Evolutionary conservation across 2,329 filamentous ascomycete species (phyloP).

Genomic region (Boeremia exigua): DNA sequence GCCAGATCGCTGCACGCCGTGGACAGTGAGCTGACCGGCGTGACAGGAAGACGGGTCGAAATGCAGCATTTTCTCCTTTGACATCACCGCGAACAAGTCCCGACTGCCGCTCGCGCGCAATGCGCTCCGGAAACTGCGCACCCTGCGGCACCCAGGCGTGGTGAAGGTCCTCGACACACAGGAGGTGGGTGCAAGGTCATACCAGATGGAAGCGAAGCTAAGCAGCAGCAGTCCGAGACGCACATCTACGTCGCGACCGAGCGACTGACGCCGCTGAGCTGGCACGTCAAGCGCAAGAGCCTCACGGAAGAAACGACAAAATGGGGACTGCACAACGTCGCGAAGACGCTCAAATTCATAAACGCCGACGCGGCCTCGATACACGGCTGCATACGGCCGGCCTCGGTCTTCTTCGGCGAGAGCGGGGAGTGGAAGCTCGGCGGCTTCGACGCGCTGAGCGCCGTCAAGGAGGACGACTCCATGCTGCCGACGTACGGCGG

Average conservation of each 20-base stretch:
- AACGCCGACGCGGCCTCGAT: constrained; percentile 92
- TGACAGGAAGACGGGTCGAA: constrained; percentile 86
- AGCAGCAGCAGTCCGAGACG: constrained; percentile 73
- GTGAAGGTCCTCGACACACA: constrained; percentile 93
- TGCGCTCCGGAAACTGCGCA: constrained; percentile 90
- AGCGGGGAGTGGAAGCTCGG: constrained; percentile 98
- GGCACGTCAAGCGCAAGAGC: constrained; percentile 89
- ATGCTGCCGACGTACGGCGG: constrained; percentile 91
- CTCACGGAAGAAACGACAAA: constrained; percentile 91
- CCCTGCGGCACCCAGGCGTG: constrained; percentile 90
- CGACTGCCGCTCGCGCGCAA: constrained; percentile 88
- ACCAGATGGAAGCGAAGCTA: constrained; percentile 19
- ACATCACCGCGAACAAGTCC: constrained; percentile 79
- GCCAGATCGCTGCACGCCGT: constrained; percentile 22
- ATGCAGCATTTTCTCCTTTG: constrained; percentile 97
- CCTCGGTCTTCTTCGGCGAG: constrained; percentile 90
- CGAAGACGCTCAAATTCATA: constrained; percentile 94
- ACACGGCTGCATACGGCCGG: constrained; percentile 83
- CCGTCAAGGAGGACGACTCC: constrained; percentile 93
- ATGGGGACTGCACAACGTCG: constrained; percentile 90
- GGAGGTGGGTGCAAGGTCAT: constrained; percentile 65
- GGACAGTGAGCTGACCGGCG: constrained; percentile 27
- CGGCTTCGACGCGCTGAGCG: constrained; percentile 92
- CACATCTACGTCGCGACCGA: constrained; percentile 98
- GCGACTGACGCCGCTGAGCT: constrained; percentile 81